phyloP scores from a whole-genome alignment of 768 basidiomycete species.

The Lyophyllum decastes region DNA sequence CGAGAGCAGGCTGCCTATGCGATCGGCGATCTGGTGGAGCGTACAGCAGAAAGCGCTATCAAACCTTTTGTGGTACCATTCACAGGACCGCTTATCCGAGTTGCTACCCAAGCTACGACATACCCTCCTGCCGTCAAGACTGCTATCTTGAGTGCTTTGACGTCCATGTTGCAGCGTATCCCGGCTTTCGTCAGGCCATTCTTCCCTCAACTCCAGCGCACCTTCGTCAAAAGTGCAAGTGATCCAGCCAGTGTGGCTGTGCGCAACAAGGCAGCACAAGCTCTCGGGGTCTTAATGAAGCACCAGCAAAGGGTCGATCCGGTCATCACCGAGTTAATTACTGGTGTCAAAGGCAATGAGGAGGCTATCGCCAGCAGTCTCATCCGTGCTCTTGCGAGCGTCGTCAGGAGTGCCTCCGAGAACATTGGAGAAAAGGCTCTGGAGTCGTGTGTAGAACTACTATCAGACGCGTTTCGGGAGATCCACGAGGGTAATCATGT shows the following conservation, averaged over 20 bases:
- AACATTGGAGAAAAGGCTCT: slow-evolving; percentile 79
- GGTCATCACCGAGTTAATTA: slow-evolving; percentile 85
- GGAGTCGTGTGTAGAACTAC: slow-evolving; percentile 73
- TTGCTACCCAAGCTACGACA: slow-evolving; percentile 85
- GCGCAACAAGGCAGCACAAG: slow-evolving; percentile 79
- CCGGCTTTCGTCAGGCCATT: slow-evolving; percentile 93
- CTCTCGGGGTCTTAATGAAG: slow-evolving; percentile 87
- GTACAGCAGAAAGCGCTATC: slow-evolving; percentile 78
- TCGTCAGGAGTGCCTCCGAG: slow-evolving; percentile 66
- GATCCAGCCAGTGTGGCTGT: slow-evolving; percentile 80
- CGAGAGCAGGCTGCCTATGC: slow-evolving; percentile 95
- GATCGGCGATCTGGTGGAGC: slow-evolving; percentile 93
- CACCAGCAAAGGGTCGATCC: slow-evolving; percentile 91
- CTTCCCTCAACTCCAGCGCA: slow-evolving; percentile 97
- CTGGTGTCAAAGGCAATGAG: slow-evolving; percentile 56
- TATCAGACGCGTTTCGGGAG: slow-evolving; percentile 78
- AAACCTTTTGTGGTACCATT: slow-evolving; percentile 96
- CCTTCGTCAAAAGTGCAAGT: slow-evolving; percentile 90
- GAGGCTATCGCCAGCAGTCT: slow-evolving; percentile 78
- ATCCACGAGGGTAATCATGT: slow-evolving; percentile 58
- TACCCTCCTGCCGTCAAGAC: slow-evolving; percentile 94
- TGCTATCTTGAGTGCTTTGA: slow-evolving; percentile 85
- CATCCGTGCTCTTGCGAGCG: slow-evolving; percentile 73
- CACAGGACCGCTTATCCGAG: slow-evolving; percentile 93
- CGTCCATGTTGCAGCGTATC: slow-evolving; percentile 82